These are phyloP conservation scores for Neopestalotiopsis sp. DNA, from an alignment of 2,329 filamentous ascomycete genomes.

Conservation along the genomic window DNA sequence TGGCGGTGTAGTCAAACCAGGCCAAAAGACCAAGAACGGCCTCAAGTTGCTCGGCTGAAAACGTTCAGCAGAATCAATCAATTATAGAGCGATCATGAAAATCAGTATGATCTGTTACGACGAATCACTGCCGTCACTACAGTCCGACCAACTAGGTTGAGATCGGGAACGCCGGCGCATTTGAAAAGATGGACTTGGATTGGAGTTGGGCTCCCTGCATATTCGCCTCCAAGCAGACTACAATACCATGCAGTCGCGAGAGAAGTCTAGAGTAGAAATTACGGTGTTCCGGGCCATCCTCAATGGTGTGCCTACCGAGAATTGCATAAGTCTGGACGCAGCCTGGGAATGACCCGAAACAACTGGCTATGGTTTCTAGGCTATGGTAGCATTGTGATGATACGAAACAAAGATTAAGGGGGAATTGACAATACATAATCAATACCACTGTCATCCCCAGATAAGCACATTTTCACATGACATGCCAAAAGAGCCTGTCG, in stretches of 20 bases:
- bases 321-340: background rate
- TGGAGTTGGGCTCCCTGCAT: background rate
- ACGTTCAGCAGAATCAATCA: background rate
- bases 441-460: too few relatives aligned
- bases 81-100: background rate
- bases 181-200: background rate
- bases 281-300: background rate
- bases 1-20: conserved; percentile 64
- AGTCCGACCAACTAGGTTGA: background rate
- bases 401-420: background rate
- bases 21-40: conserved; percentile 72
- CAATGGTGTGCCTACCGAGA: background rate
- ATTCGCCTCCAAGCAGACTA: background rate
- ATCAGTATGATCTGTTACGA: too few relatives aligned
- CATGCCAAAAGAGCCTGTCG: conserved; percentile 13
- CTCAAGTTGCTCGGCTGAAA: conserved; percentile 63
- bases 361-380: background rate
- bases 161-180: background rate
- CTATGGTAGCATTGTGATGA: background rate
- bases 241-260: background rate
- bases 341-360: background rate
- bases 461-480: too few relatives aligned
- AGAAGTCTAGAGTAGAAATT: background rate
- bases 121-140: too few relatives aligned
- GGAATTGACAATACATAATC: too few relatives aligned